Conservation (phyloP, 2,329 filamentous ascomycete genomes). For the Ceratocystis cubensis region DNA sequence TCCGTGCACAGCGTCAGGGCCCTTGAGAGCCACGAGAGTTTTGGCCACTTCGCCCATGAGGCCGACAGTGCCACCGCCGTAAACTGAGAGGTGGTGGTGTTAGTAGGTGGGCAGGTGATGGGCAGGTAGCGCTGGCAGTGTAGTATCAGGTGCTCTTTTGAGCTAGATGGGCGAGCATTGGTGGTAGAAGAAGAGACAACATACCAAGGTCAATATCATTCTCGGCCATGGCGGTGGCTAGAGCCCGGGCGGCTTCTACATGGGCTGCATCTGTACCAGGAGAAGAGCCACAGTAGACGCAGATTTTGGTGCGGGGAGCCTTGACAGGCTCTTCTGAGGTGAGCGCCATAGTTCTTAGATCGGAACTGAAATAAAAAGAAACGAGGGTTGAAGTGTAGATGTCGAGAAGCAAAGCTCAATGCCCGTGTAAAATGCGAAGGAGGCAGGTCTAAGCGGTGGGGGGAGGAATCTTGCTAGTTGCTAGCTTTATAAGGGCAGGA, state of each 20-base stretch:
- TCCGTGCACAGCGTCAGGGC: constrained; percentile 74
- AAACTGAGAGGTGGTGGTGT: constrained; percentile 43
- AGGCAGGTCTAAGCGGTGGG: not conserved
- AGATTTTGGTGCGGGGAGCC: constrained; percentile 51
- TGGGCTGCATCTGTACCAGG: constrained; percentile 61
- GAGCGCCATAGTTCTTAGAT: constrained; percentile 22
- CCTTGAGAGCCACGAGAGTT: constrained; percentile 70
- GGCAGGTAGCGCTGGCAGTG: not conserved
- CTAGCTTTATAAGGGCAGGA: not conserved
- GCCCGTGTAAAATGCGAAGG: not conserved
- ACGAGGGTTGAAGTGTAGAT: not conserved
- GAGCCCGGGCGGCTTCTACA: constrained; percentile 61
- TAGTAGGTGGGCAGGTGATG: constrained; percentile 15
- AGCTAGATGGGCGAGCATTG: not conserved
- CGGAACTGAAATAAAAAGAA: constrained; percentile 6
- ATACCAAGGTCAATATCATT: constrained; percentile 63
- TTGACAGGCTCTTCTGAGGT: constrained; percentile 25
- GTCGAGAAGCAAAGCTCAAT: not conserved
- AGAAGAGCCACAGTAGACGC: constrained; percentile 86
- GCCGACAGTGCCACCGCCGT: constrained; percentile 86
- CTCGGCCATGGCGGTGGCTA: constrained; percentile 61
- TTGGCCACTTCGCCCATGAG: constrained; percentile 91
- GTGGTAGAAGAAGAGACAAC: constrained; percentile 23
- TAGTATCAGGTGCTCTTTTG: no score
- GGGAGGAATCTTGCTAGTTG: not conserved